Percentiles rank a stretch among this genome's conserved stretches.
Conservation (phyloP, 2,329 filamentous ascomycete genomes). For the Phoma sp. region DNA sequence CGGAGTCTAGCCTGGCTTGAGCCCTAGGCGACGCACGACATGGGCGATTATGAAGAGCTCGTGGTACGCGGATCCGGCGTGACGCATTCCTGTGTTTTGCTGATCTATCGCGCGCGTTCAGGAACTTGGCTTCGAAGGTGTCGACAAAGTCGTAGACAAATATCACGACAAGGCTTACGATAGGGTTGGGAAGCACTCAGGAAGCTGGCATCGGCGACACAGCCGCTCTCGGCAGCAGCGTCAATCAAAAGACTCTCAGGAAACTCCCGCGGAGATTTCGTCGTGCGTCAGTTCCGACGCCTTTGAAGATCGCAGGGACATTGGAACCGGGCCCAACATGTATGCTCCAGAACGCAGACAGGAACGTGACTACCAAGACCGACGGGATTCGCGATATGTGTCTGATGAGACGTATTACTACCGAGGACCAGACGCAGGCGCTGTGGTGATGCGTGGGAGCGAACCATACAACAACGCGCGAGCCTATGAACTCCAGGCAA, state of each 20-base stretch:
- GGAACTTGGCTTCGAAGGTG: conserved; percentile 46
- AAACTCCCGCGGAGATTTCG: neutral
- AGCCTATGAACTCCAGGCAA: conserved; percentile 25
- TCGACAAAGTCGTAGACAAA: conserved; percentile 37
- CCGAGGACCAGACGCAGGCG: conserved; percentile 19
- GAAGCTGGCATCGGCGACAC: conserved; percentile 14
- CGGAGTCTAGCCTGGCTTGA: conserved; percentile 17
- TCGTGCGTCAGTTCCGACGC: neutral
- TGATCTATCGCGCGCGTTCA: conserved; percentile 22
- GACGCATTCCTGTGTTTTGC: conserved; percentile 11
- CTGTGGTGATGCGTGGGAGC: conserved; percentile 21
- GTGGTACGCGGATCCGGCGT: conserved; percentile 28
- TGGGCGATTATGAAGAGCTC: conserved; percentile 36
- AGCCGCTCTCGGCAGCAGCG: conserved; percentile 3
- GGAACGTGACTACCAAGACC: conserved; percentile 19
- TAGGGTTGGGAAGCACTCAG: conserved; percentile 21
- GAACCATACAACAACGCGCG: conserved; percentile 16
- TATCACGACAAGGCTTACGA: conserved; percentile 39
- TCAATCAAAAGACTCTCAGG: neutral
- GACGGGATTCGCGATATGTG: conserved; percentile 20
- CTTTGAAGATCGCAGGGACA: neutral
- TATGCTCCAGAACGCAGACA: conserved; percentile 23
- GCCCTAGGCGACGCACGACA: conserved; percentile 14
- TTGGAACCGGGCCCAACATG: conserved; percentile 21
- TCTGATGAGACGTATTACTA: conserved; percentile 25